phyloP scores from a whole-genome alignment of 164 flowering plant genomes.

The Sextonia rubra region DNA sequence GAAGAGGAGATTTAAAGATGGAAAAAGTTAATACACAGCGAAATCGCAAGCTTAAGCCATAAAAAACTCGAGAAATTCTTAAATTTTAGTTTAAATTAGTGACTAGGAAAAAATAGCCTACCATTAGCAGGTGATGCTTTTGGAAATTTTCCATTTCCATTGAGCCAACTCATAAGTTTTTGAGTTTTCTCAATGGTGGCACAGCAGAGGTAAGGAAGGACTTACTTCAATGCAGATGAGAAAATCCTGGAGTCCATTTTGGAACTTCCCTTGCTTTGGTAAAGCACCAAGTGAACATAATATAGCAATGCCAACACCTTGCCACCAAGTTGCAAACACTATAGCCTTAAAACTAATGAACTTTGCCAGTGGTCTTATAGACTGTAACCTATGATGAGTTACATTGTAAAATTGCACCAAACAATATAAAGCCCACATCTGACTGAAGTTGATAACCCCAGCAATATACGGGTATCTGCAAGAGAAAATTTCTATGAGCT shows the following conservation, averaged over 20 bases:
- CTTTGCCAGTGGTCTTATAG: constrained; percentile 80
- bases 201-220: neutral
- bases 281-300: constrained; percentile 50
- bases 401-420: constrained; percentile 85
- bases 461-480: constrained; percentile 87
- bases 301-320: constrained; percentile 83
- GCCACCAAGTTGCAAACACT: constrained; percentile 98
- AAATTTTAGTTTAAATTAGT: too few species aligned
- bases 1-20: too few species aligned
- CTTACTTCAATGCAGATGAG: constrained; percentile 87
- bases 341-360: constrained; percentile 95
- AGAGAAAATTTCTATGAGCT: constrained; percentile 1
- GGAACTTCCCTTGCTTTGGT: constrained; percentile 52
- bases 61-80: too few species aligned
- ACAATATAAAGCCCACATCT: constrained; percentile 93
- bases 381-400: constrained; percentile 59
- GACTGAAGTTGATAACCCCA: constrained; percentile 86
- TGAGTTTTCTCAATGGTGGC: neutral
- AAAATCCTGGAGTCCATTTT: constrained; percentile 73
- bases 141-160: neutral
- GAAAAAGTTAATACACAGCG: too few species aligned
- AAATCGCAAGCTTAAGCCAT: too few species aligned
- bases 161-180: neutral
- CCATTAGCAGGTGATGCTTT: neutral
- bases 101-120: neutral